Base-by-base conservation (phyloP, 331 rosid genomes). In the Spiraea crenata region DNA sequence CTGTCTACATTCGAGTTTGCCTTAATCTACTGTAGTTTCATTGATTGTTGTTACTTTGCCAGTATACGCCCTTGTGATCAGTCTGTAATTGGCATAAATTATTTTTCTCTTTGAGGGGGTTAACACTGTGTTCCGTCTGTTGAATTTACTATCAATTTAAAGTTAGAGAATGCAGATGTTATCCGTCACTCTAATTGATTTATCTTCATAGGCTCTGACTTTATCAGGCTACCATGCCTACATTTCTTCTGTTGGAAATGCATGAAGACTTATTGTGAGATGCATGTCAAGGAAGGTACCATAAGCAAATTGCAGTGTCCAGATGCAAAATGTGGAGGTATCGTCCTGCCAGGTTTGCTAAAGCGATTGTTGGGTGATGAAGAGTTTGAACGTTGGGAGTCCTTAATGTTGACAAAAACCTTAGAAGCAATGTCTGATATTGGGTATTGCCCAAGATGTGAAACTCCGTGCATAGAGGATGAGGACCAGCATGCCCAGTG, bases 401-500 rank as follows among this genome's bases (percentile, higher is more conserved):
- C 96, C 63, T 71, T 88, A 74, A 70, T 73, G 82, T 81, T 93
- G 78, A 86, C 71, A 77, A 93, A 81, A 79, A 79, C 96, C 46
- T 90, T 93, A 11, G 96, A 88, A 45, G 79, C 90, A 44, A 93
- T 93, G 98, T 56, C 92, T 51, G 98, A 93, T 82, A 66, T 93
- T 72, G 84, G 71, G 59, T 76, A 84, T 80, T 93, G 98, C 85
- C 90, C 98, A 39, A 85, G 97, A 74, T 93, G 97, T 78, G 89
- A 90, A 84, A 88, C 89, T 61, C 96, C 97, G 57, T 84, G 97
- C 82, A 80, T 93, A 75, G 92, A 83, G 85, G 97, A 93, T 52
- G 95, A 85, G 67, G 90, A 85, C 59, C 87, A 93, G 35, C 89
- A 93, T 74, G 98, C 97, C 66, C 98, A 85, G 63, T 93, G 98